These are phyloP conservation scores for Talaromyces pinophilus DNA, from an alignment of 2,329 filamentous ascomycete genomes.

Conservation along the genomic window DNA sequence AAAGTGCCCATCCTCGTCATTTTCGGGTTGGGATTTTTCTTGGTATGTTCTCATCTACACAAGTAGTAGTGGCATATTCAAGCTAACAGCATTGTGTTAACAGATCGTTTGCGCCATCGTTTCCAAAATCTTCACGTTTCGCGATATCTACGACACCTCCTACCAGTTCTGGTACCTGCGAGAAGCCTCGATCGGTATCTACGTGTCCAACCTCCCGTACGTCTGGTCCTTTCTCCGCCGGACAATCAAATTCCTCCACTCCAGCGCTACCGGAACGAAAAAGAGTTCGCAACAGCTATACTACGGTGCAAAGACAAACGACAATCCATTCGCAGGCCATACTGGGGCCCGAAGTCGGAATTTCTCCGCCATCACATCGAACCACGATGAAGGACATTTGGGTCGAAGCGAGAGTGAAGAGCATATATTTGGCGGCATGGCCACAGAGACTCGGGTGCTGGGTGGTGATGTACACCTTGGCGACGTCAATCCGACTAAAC, in stretches of 20 bases:
- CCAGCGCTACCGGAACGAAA: neutral
- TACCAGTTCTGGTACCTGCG: conserved; percentile 49
- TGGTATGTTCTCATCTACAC: conserved; percentile 22
- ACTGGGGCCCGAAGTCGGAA: conserved; percentile 9
- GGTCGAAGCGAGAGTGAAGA: conserved; percentile 19
- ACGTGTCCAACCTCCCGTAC: conserved; percentile 51
- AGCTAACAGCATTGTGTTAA: conserved; percentile 4
- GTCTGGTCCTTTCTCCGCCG: conserved; percentile 47
- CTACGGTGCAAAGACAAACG: neutral
- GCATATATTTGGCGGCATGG: conserved; percentile 9
- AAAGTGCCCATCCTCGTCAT: conserved; percentile 40
- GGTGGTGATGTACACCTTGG: conserved; percentile 7
- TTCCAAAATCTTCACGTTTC: conserved; percentile 51
- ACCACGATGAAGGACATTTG: neutral
- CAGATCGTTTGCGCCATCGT: conserved; percentile 48
- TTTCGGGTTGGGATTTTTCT: conserved; percentile 43
- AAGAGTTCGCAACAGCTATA: conserved; percentile 3
- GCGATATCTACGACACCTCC: conserved; percentile 37
- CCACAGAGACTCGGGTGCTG: neutral
- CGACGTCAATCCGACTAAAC: neutral
- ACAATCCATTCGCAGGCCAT: neutral
- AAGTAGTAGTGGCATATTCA: too few species aligned
- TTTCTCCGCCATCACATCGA: conserved; percentile 12
- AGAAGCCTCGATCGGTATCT: conserved; percentile 43
- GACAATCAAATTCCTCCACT: conserved; percentile 31